Evolutionary conservation across 495 filamentous ascomycete species (phyloP), one percentile per base, ranked within the genome.

Genomic region (Chaetomium cochliodes): DNA sequence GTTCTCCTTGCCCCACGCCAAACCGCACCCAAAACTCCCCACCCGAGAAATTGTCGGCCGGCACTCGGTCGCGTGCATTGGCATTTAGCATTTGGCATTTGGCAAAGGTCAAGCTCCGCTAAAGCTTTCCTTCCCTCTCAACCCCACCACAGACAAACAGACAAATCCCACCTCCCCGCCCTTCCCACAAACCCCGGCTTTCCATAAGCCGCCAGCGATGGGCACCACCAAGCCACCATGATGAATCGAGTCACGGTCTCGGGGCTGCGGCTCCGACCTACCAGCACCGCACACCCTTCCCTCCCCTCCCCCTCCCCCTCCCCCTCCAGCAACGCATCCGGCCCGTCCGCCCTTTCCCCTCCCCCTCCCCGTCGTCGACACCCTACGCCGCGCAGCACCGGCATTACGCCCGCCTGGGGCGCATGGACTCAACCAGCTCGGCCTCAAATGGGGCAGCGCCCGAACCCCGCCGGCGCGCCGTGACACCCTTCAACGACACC

Each of bases 401-500:
- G 37, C 28, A 6, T 3, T 79, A 76, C 62, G 75, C 76, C 28
- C n/a, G n/a, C n/a, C n/a, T n/a, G n/a, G n/a, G n/a, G n/a, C n/a
- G n/a, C n/a, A n/a, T n/a, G n/a, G n/a, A n/a, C n/a, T n/a, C n/a
- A n/a, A n/a, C n/a, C n/a, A n/a, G n/a, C n/a, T n/a, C n/a, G n/a
- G n/a, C n/a, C n/a, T n/a, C n/a, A n/a, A n/a, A n/a, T n/a, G n/a
- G 49, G 22, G 57, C 66, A 49, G 57, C 66, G 51, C 39, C 60
- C 37, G 50, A 59, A 25, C 16, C 62, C 44, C 51, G 66, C 51
- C 63, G 68, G 65, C 74, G 63, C 76, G 83, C 87, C 57, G 85
- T 97, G 22, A 93, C 91, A 4, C 85, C 93, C 1, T 82, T 89
- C 67, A 93, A 90, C 66, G 92, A 96, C 66, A 86, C 91, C 74